phyloP scores from a whole-genome alignment of 2,329 filamentous ascomycete species.

The Verticillium alfalfae region DNA sequence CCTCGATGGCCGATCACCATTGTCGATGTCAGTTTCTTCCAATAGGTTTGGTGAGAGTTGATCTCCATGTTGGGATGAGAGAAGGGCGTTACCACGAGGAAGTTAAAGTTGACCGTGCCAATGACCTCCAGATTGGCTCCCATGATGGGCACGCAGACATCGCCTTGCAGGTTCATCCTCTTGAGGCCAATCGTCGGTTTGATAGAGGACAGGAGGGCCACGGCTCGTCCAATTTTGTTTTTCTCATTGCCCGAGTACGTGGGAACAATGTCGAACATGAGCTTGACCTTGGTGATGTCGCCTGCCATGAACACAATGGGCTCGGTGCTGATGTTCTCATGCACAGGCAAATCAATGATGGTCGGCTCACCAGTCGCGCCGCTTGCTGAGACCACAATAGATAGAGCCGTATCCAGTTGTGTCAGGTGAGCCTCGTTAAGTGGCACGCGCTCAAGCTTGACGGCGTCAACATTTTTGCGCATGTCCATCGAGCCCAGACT shows the following conservation, averaged over 20 bases:
- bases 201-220: slow-evolving; percentile 81
- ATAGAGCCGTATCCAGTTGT: slow-evolving; percentile 89
- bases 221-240: slow-evolving; percentile 81
- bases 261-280: slow-evolving; percentile 91
- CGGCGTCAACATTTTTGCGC: slow-evolving; percentile 72
- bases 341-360: slow-evolving; percentile 85
- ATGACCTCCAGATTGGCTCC: slow-evolving; percentile 84
- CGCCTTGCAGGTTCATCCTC: slow-evolving; percentile 87
- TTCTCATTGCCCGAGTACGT: slow-evolving; percentile 90
- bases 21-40: slow-evolving; percentile 85
- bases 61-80: slow-evolving; percentile 90
- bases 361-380: slow-evolving; percentile 83
- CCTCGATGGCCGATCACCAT: slow-evolving; percentile 73
- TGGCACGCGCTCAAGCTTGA: slow-evolving; percentile 83
- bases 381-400: slow-evolving; percentile 80
- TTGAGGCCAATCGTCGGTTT: slow-evolving; percentile 78
- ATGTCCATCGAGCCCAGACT: slow-evolving; percentile 94
- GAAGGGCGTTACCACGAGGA: slow-evolving; percentile 91
- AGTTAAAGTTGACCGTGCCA: slow-evolving; percentile 94
- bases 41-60: slow-evolving; percentile 87
- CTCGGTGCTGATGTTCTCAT: slow-evolving; percentile 90
- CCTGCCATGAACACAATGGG: slow-evolving; percentile 83
- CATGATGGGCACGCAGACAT: slow-evolving; percentile 87
- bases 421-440: slow-evolving; percentile 84
- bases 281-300: slow-evolving; percentile 75